A percentile compares a stretch with the other conserved stretches of the same genome.
These are phyloP conservation scores for Oryza nivara DNA, from an alignment of 176 grass and related monocot genomes.

Conservation along the genomic window DNA sequence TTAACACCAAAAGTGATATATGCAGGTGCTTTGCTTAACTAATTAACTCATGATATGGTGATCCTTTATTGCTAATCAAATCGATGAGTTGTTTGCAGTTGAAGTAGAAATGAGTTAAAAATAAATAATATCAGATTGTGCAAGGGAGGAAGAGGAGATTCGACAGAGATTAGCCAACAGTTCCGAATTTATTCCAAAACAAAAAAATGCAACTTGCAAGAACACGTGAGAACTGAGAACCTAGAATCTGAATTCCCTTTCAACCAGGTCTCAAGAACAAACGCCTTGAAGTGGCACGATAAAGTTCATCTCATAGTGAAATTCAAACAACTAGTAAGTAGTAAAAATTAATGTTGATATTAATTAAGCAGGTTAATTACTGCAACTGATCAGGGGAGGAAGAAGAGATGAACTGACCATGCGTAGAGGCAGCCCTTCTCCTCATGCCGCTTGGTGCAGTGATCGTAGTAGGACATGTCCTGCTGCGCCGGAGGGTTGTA, in stretches of 20 bases:
- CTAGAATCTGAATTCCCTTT: background rate
- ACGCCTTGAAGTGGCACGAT: background rate
- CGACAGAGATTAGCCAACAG: background rate
- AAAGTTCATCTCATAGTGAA: background rate
- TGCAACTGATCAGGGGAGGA: background rate
- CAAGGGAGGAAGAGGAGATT: background rate
- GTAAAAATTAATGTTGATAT: background rate
- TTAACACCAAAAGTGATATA: too few species aligned
- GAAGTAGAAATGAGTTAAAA: background rate
- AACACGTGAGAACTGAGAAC: background rate
- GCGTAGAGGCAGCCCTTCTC: conserved; percentile 77
- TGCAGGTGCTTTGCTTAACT: background rate
- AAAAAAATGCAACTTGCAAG: background rate
- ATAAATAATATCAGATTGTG: background rate
- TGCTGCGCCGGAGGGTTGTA: conserved; percentile 59
- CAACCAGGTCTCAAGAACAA: background rate
- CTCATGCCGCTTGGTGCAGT: conserved; percentile 53
- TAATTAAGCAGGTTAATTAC: background rate
- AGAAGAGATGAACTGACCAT: conserved; percentile 37
- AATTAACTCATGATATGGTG: background rate
- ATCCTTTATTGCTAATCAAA: background rate
- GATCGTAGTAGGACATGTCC: conserved; percentile 65
- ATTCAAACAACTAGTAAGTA: background rate
- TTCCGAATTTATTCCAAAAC: background rate
- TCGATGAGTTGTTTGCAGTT: background rate